These are phyloP conservation scores for Suillus hirtellus DNA, from an alignment of 768 basidiomycete species.

Conservation along the genomic window DNA sequence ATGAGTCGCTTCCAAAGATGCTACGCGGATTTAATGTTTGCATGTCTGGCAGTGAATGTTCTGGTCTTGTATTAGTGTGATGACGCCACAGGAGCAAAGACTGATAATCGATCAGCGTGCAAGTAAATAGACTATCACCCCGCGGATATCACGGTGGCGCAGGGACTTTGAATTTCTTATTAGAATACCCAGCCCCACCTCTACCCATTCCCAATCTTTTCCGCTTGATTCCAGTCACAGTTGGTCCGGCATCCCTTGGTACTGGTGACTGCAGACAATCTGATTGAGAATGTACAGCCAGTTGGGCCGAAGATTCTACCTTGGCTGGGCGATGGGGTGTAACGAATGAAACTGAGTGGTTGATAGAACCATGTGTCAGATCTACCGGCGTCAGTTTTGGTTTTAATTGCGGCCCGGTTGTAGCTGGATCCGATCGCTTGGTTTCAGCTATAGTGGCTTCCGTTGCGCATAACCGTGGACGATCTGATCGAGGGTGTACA, in stretches of 20 bases:
- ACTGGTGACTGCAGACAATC: neutral
- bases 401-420: neutral
- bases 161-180: conserved; percentile 73
- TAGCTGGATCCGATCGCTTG: neutral
- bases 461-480: neutral
- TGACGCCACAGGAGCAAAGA: neutral
- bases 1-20: neutral
- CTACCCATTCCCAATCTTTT: conserved; percentile 66
- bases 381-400: neutral
- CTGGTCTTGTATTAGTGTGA: neutral
- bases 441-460: neutral
- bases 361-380: neutral
- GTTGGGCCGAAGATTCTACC: neutral
- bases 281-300: conserved; percentile 1
- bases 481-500: conserved; percentile 7
- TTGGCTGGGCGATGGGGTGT: neutral
- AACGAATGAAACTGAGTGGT: neutral
- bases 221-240: conserved; percentile 44
- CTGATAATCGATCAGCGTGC: neutral
- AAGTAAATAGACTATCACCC: conserved; percentile 4
- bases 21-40: neutral
- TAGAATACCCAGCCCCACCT: conserved; percentile 49
- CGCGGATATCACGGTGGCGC: neutral
- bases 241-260: neutral
- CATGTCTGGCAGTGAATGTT: neutral